Conservation (phyloP, 768 basidiomycete genomes). For the Boletus vermiculosoides region DNA sequence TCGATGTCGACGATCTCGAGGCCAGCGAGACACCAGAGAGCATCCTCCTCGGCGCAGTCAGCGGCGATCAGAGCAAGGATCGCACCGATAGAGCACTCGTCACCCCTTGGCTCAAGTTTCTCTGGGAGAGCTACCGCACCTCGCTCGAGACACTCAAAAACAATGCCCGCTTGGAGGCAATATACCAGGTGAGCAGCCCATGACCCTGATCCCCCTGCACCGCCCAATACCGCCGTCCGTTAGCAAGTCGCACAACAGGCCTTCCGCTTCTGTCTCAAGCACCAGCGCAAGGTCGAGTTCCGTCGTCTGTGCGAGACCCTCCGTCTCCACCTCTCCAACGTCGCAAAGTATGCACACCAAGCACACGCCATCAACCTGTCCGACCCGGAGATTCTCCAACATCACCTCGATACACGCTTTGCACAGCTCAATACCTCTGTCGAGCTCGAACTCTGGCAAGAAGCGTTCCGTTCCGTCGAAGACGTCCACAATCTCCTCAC, state of each 20-base stretch:
- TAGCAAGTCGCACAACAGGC: slow-evolving; percentile 96
- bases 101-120: slow-evolving; percentile 95
- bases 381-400: slow-evolving; percentile 91
- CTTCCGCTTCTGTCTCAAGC: slow-evolving; percentile 92
- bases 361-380: slow-evolving; percentile 93
- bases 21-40: slow-evolving; percentile 94
- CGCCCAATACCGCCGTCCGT: background rate
- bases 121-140: slow-evolving; percentile 98
- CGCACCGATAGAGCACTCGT: slow-evolving; percentile 92
- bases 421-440: slow-evolving; percentile 95
- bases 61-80: slow-evolving; percentile 88
- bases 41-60: slow-evolving; percentile 86
- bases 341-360: slow-evolving; percentile 94
- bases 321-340: slow-evolving; percentile 89
- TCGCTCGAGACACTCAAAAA: slow-evolving; percentile 95
- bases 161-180: slow-evolving; percentile 85
- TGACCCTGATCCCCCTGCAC: background rate
- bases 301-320: slow-evolving; percentile 95
- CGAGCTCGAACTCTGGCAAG: slow-evolving; percentile 98
- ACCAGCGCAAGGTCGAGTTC: slow-evolving; percentile 96
- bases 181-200: slow-evolving; percentile 78
- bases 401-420: slow-evolving; percentile 95
- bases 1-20: slow-evolving; percentile 93
- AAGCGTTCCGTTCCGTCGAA: slow-evolving; percentile 97
- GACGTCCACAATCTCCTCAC: slow-evolving; percentile 95